Conservation (phyloP, 768 basidiomycete genomes). For the Amylocystis lapponica region DNA sequence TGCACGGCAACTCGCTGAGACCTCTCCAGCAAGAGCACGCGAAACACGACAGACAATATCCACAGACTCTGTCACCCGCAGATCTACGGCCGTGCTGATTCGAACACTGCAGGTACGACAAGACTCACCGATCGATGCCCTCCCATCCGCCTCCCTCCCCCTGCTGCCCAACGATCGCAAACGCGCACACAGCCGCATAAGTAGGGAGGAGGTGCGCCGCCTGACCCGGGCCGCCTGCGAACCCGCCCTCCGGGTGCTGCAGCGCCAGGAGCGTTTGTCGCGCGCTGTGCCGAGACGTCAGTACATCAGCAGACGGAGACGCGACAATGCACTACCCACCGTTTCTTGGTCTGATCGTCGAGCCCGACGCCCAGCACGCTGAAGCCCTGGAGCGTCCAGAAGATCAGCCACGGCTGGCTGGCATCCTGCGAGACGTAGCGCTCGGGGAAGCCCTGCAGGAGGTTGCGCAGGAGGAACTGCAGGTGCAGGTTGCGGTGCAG, state of each 20-base stretch:
- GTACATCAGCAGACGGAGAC: constrained; percentile 3
- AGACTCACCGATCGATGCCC: constrained; percentile 66
- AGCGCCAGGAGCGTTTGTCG: constrained; percentile 76
- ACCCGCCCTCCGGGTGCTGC: constrained; percentile 87
- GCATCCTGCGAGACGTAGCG: constrained; percentile 86
- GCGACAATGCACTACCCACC: constrained; percentile 37
- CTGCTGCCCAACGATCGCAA: constrained; percentile 76
- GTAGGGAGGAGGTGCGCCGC: constrained; percentile 84
- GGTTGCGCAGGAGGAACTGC: constrained; percentile 65
- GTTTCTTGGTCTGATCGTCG: constrained; percentile 71
- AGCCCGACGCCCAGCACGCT: constrained; percentile 71
- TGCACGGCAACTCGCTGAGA: no score
- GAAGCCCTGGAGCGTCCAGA: constrained; percentile 88
- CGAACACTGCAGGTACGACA: no score
- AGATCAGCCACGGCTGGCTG: constrained; percentile 91
- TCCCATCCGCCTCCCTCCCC: constrained; percentile 81
- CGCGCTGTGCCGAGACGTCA: constrained; percentile 40
- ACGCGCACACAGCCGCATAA: constrained; percentile 78
- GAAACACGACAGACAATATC: no score
- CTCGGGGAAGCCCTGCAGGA: constrained; percentile 74
- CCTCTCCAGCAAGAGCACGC: no score
- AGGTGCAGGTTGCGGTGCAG: constrained; percentile 66
- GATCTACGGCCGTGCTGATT: no score
- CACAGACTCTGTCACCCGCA: no score
- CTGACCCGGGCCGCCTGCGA: constrained; percentile 89